A percentile compares a stretch with the other conserved stretches of the same genome.
Evolutionary conservation across 176 grass and related monocot genomes (phyloP).

Genomic region (Triticum timopheevii): DNA sequence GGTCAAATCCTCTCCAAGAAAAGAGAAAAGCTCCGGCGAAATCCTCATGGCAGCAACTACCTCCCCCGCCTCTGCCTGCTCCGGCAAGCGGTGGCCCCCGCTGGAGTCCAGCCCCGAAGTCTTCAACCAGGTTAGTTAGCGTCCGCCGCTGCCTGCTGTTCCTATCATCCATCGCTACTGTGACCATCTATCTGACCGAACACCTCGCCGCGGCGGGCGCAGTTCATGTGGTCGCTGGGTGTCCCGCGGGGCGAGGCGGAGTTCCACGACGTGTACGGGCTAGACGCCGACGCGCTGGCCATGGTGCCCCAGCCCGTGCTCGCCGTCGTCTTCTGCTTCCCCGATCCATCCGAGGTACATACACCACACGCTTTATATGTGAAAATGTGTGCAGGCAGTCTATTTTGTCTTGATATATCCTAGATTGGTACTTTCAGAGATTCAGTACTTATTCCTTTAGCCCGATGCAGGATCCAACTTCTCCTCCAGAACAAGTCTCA

Average conservation of each 20-base stretch:
- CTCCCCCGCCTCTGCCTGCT: neutral
- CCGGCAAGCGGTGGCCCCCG: constrained; percentile 67
- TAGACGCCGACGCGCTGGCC: constrained; percentile 54
- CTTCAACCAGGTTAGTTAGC: constrained; percentile 74
- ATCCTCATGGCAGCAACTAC: constrained; percentile 31
- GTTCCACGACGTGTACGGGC: constrained; percentile 83
- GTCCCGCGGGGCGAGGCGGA: constrained; percentile 59
- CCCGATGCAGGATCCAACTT: neutral
- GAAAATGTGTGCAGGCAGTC: neutral
- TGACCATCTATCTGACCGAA: neutral
- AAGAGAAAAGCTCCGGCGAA: neutral
- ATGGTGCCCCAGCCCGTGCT: constrained; percentile 82
- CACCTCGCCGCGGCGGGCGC: neutral
- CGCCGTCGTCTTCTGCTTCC: constrained; percentile 80
- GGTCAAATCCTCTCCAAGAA: too few species aligned
- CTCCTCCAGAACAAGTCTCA: neutral
- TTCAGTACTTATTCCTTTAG: neutral
- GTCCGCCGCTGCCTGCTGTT: neutral
- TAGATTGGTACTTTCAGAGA: neutral
- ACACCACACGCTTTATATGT: neutral
- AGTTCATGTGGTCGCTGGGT: constrained; percentile 87
- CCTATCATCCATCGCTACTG: neutral
- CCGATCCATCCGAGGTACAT: constrained; percentile 48
- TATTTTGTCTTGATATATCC: neutral
- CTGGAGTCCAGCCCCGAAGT: constrained; percentile 86